Conservation (phyloP, 768 basidiomycete species). For the Suillus luteus region DNA sequence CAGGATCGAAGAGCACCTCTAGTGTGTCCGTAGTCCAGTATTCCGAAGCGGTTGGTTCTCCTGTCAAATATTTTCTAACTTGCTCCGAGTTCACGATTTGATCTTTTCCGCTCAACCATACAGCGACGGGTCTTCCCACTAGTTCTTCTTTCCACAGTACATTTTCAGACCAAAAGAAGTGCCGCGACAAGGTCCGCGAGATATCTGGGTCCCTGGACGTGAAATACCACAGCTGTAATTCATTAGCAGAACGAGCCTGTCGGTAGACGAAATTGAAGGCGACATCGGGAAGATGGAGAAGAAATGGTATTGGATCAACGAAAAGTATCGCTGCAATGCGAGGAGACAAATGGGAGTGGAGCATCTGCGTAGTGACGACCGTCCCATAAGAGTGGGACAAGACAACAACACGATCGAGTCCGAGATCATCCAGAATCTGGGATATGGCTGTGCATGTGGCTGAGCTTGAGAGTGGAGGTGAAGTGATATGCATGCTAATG, state of each 20-base stretch:
- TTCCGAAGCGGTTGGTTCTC: conserved; percentile 19
- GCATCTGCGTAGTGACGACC: conserved; percentile 53
- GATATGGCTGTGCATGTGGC: conserved; percentile 46
- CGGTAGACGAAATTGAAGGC: conserved; percentile 71
- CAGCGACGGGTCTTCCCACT: conserved; percentile 28
- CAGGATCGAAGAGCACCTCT: conserved; percentile 42
- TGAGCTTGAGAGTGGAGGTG: conserved; percentile 44
- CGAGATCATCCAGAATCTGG: conserved; percentile 46
- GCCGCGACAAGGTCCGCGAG: conserved; percentile 55
- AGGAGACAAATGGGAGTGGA: conserved; percentile 38
- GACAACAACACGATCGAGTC: conserved; percentile 43
- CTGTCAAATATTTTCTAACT: conserved; percentile 44
- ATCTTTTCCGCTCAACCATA: conserved; percentile 42
- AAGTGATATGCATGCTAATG: conserved; percentile 61
- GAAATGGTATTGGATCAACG: conserved; percentile 66
- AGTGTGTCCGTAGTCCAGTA: conserved; percentile 34
- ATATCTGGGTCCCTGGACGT: conserved; percentile 64
- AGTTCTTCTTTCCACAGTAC: conserved; percentile 63
- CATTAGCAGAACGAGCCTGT: conserved; percentile 47
- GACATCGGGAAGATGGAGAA: conserved; percentile 62
- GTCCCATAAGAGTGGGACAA: conserved; percentile 67
- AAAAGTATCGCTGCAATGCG: conserved; percentile 50
- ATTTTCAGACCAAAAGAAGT: conserved; percentile 70
- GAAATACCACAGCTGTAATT: conserved; percentile 73
- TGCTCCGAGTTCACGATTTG: conserved; percentile 43